Percentiles rank a stretch among this genome's conserved stretches.
Conservation (phyloP, 2,329 filamentous ascomycete species). For the Alternaria metachromatica region DNA sequence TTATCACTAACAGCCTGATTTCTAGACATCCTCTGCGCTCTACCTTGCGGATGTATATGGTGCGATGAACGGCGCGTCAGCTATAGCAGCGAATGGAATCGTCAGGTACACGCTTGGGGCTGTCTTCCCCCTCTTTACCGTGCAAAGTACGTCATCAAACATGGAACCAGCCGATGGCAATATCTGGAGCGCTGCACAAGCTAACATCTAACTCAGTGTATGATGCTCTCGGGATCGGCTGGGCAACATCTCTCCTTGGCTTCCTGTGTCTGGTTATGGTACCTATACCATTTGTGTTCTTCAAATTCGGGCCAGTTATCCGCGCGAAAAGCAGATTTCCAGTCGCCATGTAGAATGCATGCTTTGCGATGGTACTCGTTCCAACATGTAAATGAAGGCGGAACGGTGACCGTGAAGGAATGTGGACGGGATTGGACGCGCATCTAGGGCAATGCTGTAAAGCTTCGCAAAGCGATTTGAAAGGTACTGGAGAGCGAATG, state of each 20-base stretch:
- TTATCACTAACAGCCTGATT: background rate
- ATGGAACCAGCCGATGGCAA: background rate
- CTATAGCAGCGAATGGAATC: constrained; percentile 49
- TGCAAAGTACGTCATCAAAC: constrained; percentile 36
- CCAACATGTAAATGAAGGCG: background rate
- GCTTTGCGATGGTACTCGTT: background rate
- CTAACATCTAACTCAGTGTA: constrained; percentile 33
- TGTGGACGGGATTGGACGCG: background rate
- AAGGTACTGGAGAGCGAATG: background rate
- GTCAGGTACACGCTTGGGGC: constrained; percentile 47
- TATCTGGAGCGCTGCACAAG: background rate
- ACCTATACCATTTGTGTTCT: constrained; percentile 39
- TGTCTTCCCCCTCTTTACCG: constrained; percentile 47
- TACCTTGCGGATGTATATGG: constrained; percentile 45
- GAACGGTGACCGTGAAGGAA: background rate
- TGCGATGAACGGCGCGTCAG: constrained; percentile 42
- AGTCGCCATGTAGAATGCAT: background rate
- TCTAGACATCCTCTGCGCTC: constrained; percentile 33
- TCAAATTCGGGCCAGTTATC: constrained; percentile 34
- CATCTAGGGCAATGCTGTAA: background rate
- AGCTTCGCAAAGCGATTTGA: background rate
- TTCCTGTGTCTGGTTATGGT: constrained; percentile 47
- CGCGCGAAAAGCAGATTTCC: constrained; percentile 34
- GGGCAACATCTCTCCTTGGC: constrained; percentile 50
- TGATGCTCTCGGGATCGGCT: constrained; percentile 43